Percentiles rank a stretch among this genome's conserved stretches.
Evolutionary conservation across 768 basidiomycete species (phyloP).

Genomic region (Lactarius vividus): DNA sequence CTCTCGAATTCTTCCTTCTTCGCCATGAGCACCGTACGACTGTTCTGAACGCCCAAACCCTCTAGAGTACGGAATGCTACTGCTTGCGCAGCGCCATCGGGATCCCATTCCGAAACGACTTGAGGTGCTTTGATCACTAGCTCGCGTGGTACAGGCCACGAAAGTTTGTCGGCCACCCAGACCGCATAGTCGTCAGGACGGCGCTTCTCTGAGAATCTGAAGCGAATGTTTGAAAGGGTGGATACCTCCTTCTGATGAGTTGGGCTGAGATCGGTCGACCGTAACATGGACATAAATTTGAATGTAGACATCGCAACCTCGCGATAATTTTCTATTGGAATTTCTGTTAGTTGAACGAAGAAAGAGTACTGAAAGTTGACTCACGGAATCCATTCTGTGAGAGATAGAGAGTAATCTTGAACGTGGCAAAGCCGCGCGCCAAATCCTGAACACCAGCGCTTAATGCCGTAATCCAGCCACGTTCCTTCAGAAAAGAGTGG

Average conservation of each 20-base stretch:
- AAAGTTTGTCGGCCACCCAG: conserved; percentile 69
- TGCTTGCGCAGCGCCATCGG: conserved; percentile 40
- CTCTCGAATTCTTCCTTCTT: conserved; percentile 59
- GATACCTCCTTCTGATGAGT: conserved; percentile 77
- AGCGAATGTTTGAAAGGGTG: conserved; percentile 66
- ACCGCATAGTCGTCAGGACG: conserved; percentile 78
- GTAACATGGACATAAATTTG: conserved; percentile 75
- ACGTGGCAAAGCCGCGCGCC: conserved; percentile 83
- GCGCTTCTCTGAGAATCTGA: conserved; percentile 85
- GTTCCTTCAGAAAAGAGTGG: conserved; percentile 83
- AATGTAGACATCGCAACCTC: conserved; percentile 65
- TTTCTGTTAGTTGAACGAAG: conserved; percentile 14
- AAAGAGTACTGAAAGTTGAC: conserved; percentile 32
- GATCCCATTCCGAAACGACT: conserved; percentile 73
- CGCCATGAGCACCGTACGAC: conserved; percentile 78
- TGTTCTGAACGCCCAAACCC: conserved; percentile 52
- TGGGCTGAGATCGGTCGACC: conserved; percentile 55
- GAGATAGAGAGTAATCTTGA: conserved; percentile 78
- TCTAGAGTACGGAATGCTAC: conserved; percentile 65
- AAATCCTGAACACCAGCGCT: conserved; percentile 66
- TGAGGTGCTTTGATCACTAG: conserved; percentile 68
- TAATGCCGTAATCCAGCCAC: conserved; percentile 81
- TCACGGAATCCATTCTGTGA: conserved; percentile 84
- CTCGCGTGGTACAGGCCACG: conserved; percentile 79
- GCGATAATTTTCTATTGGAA: conserved; percentile 64